A percentile compares a stretch with the other conserved stretches of the same genome.
Evolutionary conservation across 1,284 basidiomycete genomes (phyloP).

Genomic region (Takashimella tepidaria): DNA sequence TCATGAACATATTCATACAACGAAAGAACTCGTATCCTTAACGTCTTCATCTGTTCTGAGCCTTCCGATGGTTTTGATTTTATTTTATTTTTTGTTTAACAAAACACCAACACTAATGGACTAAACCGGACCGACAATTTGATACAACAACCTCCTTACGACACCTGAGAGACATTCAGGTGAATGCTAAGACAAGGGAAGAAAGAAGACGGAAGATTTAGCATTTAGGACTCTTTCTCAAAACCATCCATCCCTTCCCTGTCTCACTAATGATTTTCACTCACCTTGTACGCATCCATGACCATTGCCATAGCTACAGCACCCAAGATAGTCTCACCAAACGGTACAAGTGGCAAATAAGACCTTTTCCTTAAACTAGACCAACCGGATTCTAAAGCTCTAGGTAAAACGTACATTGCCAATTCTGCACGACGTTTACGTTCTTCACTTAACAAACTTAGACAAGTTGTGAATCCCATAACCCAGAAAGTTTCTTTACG

Average conservation of each 20-base stretch:
- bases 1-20: too few species aligned
- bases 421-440: slow-evolving; percentile 50
- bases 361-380: slow-evolving; percentile 68
- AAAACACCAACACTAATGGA: too few species aligned
- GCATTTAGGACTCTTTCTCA: too few species aligned
- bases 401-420: slow-evolving; percentile 91
- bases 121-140: slow-evolving; percentile 71
- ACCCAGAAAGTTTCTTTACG: slow-evolving; percentile 70
- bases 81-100: too few species aligned
- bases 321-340: slow-evolving; percentile 63
- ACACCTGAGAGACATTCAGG: slow-evolving; percentile 83
- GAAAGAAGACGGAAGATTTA: too few species aligned
- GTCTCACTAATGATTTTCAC: too few species aligned
- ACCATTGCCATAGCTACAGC: slow-evolving; percentile 83
- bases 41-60: too few species aligned
- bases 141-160: slow-evolving; percentile 80
- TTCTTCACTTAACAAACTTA: slow-evolving; percentile 83
- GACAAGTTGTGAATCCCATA: slow-evolving; percentile 67
- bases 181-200: slow-evolving; percentile 67
- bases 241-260: too few species aligned
- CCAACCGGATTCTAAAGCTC: slow-evolving; percentile 84
- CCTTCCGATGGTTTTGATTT: too few species aligned
- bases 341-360: slow-evolving; percentile 62
- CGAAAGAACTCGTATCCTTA: too few species aligned
- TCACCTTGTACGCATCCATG: slow-evolving; percentile 61